Conservation (phyloP, 306 rosid genomes). For the Sesbania bispinosa region DNA sequence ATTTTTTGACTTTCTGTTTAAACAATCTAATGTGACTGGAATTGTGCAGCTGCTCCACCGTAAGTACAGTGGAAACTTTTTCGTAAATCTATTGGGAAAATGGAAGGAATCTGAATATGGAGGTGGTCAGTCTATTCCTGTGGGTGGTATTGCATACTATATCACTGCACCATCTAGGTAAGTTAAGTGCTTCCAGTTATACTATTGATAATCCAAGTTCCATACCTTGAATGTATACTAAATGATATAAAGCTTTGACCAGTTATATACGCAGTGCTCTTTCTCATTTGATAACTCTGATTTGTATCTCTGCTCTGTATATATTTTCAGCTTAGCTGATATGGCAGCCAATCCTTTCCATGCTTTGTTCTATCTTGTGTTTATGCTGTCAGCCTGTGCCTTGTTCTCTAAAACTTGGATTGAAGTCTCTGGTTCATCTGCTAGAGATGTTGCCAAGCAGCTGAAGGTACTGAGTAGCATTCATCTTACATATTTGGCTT, state of each 20-base stretch:
- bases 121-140: conserved; percentile 81
- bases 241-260: not conserved
- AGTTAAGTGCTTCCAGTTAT: conserved; percentile 2
- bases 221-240: not conserved
- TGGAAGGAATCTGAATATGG: conserved; percentile 98
- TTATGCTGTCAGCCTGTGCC: conserved; percentile 91
- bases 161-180: conserved; percentile 94
- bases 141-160: conserved; percentile 92
- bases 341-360: conserved; percentile 98
- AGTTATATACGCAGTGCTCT: no score
- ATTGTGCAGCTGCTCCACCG: conserved; percentile 70
- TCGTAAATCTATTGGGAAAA: conserved; percentile 83
- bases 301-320: no score
- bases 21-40: not conserved
- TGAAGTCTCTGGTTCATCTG: conserved; percentile 97
- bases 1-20: conserved; percentile 11
- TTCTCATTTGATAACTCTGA: not conserved
- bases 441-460: conserved; percentile 91
- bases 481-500: not conserved
- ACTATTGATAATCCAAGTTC: not conserved
- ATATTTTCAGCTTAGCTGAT: conserved; percentile 78
- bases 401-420: conserved; percentile 95
- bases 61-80: conserved; percentile 77
- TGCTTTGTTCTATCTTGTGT: conserved; percentile 81
- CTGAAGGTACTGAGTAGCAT: conserved; percentile 52